Conservation (phyloP, 169 alveolate genomes). For the Theileria annulata region DNA sequence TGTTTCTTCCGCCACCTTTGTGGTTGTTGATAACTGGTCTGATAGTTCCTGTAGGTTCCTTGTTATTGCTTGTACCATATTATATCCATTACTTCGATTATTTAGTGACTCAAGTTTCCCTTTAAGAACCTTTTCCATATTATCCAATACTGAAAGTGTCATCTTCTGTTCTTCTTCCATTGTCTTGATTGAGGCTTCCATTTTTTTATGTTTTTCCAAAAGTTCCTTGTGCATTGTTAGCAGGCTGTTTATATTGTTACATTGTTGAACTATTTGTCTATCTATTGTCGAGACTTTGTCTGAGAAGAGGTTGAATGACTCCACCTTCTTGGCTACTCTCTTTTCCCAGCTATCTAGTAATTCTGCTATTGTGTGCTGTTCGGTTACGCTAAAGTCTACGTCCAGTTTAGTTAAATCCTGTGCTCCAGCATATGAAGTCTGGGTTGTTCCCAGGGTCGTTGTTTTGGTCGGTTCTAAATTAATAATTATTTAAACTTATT, state of each 20-base stretch:
- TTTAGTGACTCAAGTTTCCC: constrained; percentile 27
- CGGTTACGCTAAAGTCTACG: constrained; percentile 49
- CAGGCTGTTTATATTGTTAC: constrained; percentile 43
- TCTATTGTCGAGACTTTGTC: constrained; percentile 59
- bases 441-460: constrained; percentile 3
- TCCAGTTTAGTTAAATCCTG: constrained; percentile 31
- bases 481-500: constrained; percentile 1
- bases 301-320: constrained; percentile 51
- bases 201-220: constrained; percentile 55
- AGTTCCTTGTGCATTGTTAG: constrained; percentile 37
- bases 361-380: constrained; percentile 47
- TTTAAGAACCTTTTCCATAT: constrained; percentile 51
- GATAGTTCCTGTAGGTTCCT: constrained; percentile 60
- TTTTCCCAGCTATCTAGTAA: constrained; percentile 61
- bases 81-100: constrained; percentile 38
- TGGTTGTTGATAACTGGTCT: constrained; percentile 52
- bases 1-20: constrained; percentile 55
- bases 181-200: constrained; percentile 47
- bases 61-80: constrained; percentile 48
- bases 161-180: constrained; percentile 65
- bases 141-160: constrained; percentile 40
- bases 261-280: constrained; percentile 43
- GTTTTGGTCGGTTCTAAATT: constrained; percentile 36
- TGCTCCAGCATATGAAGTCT: constrained; percentile 1
- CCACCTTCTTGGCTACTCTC: constrained; percentile 44